Evolutionary conservation across 2,329 filamentous ascomycete genomes (phyloP).

Genomic region (Diaporthe ilicicola): DNA sequence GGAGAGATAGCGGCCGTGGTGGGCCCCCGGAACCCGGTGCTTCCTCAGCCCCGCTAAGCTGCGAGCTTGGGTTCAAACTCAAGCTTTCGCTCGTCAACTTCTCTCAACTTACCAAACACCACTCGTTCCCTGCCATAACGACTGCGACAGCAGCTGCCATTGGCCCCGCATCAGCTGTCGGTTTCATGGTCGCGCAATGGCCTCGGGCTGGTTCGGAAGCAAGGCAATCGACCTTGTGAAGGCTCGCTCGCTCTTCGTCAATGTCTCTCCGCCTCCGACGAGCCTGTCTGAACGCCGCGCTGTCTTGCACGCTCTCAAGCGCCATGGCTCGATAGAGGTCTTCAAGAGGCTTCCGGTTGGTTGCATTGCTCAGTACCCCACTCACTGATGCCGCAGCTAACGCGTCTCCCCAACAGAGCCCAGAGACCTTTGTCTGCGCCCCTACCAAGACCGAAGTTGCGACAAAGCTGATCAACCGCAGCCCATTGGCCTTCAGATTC

Average conservation of each 20-base stretch:
- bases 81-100: not conserved
- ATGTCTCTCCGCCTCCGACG: constrained; percentile 60
- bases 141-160: not conserved
- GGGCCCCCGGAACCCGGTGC: not conserved
- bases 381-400: not conserved
- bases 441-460: constrained; percentile 52
- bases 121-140: not conserved
- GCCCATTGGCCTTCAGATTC: constrained; percentile 58
- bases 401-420: constrained; percentile 46
- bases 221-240: constrained; percentile 31
- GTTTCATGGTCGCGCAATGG: constrained; percentile 15
- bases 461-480: constrained; percentile 49
- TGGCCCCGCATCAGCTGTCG: not conserved
- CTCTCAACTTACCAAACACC: not conserved
- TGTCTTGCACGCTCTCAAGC: constrained; percentile 60
- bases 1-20: no score
- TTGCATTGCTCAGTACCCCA: not conserved
- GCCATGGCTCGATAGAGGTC: constrained; percentile 58
- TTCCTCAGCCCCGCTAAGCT: constrained; percentile 7
- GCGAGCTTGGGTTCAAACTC: not conserved
- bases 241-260: constrained; percentile 53
- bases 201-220: constrained; percentile 28
- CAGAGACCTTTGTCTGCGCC: constrained; percentile 60
- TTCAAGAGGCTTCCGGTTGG: constrained; percentile 59
- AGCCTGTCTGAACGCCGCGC: constrained; percentile 64